phyloP scores from a whole-genome alignment of 1,284 basidiomycete species.

The Leucoagaricus sp. region DNA sequence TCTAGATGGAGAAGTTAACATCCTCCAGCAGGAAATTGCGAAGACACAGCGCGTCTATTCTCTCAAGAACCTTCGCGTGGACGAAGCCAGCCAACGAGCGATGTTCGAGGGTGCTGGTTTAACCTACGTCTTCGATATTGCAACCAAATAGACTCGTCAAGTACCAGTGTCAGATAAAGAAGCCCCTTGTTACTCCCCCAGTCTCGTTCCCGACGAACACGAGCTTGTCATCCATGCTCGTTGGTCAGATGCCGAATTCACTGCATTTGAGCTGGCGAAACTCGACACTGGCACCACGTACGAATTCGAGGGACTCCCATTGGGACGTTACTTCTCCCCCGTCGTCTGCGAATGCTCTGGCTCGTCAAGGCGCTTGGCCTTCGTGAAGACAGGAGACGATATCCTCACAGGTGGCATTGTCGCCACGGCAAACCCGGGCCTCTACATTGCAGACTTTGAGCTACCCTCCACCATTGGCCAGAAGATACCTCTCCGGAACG shows the following conservation, averaged over 20 bases:
- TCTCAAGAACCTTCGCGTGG: slow-evolving; percentile 59
- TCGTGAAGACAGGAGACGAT: slow-evolving; percentile 62
- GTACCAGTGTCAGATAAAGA: slow-evolving; percentile 51
- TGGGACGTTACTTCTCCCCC: slow-evolving; percentile 66
- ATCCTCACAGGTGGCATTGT: slow-evolving; percentile 61
- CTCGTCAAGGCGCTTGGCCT: slow-evolving; percentile 52
- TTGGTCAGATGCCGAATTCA: slow-evolving; percentile 67
- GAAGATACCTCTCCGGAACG: slow-evolving; percentile 37
- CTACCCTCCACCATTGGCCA: slow-evolving; percentile 38
- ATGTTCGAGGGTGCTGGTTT: slow-evolving; percentile 59
- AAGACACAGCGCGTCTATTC: slow-evolving; percentile 56
- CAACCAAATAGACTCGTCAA: slow-evolving; percentile 29
- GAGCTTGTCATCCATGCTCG: slow-evolving; percentile 61
- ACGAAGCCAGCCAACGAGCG: slow-evolving; percentile 49
- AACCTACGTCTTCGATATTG: slow-evolving; percentile 51
- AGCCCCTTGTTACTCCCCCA: slow-evolving; percentile 67
- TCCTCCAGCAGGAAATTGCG: slow-evolving; percentile 54
- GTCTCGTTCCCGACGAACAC: slow-evolving; percentile 53
- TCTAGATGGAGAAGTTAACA: slow-evolving; percentile 43
- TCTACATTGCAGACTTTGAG: slow-evolving; percentile 61
- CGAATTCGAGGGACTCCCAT: slow-evolving; percentile 55
- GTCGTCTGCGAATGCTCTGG: slow-evolving; percentile 49
- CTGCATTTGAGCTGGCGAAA: slow-evolving; percentile 65
- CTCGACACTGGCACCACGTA: slow-evolving; percentile 44
- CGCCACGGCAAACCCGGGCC: slow-evolving; percentile 60